phyloP scores from a whole-genome alignment of 805 yeast species.

The Zygoascus flipseniorum region DNA sequence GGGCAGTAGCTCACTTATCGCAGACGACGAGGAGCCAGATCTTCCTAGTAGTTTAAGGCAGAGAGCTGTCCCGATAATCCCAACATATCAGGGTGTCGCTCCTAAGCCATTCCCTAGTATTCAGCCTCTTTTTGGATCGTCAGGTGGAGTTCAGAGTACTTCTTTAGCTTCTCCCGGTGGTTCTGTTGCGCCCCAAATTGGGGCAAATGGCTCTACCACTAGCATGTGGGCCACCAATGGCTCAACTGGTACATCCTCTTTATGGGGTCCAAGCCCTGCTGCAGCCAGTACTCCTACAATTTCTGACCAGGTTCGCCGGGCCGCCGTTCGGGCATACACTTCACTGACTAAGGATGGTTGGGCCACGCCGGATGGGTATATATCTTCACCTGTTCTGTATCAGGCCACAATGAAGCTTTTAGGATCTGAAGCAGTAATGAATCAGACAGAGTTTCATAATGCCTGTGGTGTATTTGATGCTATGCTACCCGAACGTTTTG shows the following conservation, averaged over 20 bases:
- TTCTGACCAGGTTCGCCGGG: slow-evolving; percentile 13
- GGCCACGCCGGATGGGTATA: slow-evolving; percentile 26
- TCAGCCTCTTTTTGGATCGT: not conserved
- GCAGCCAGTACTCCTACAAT: not conserved
- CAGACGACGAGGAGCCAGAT: slow-evolving; percentile 10
- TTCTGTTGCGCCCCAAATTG: not conserved
- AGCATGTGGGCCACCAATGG: slow-evolving; percentile 5
- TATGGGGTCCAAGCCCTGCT: not conserved
- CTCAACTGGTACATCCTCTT: not conserved
- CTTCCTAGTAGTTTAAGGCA: not conserved
- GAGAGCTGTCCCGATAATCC: not conserved
- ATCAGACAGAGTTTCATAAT: slow-evolving; percentile 22
- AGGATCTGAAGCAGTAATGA: slow-evolving; percentile 14
- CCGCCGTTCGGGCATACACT: slow-evolving; percentile 21
- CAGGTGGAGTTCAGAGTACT: not conserved
- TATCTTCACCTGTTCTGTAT: slow-evolving; percentile 27
- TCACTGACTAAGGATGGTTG: slow-evolving; percentile 16
- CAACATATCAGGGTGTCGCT: not conserved
- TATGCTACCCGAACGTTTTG: slow-evolving; percentile 15
- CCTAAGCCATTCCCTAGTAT: not conserved
- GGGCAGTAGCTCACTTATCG: slow-evolving; percentile 12
- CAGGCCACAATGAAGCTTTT: slow-evolving; percentile 20
- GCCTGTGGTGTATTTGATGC: slow-evolving; percentile 19
- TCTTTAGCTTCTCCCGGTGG: not conserved
- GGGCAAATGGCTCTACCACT: not conserved